Conservation (phyloP, 306 rosid genomes). For the Hippophae gyantsensis region DNA sequence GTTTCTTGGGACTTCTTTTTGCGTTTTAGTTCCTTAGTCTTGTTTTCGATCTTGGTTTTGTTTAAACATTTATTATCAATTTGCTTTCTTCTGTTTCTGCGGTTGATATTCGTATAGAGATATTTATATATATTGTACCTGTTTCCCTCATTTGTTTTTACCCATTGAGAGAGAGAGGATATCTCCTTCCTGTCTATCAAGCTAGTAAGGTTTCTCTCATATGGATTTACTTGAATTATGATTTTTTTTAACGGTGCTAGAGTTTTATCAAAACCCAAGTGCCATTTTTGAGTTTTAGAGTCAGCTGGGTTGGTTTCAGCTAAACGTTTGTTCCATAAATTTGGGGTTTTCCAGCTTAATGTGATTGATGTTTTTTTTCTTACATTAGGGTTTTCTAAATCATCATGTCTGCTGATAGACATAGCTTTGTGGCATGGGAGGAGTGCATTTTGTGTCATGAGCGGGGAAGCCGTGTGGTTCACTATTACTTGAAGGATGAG, state of each 20-base stretch:
- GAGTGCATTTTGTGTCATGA: constrained; percentile 61
- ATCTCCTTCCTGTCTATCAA: background rate
- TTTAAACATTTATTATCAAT: too few relatives aligned
- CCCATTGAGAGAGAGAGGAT: too few relatives aligned
- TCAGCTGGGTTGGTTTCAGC: constrained; percentile 21
- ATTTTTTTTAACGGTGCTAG: constrained; percentile 7
- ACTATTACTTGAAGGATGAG: constrained; percentile 52
- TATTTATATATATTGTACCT: too few relatives aligned
- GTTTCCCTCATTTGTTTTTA: too few relatives aligned
- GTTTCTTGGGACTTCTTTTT: constrained; percentile 3
- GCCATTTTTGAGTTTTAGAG: constrained; percentile 1
- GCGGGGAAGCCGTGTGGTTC: constrained; percentile 68
- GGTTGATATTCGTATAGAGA: too few relatives aligned
- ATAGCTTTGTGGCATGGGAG: constrained; percentile 64
- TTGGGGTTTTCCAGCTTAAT: constrained; percentile 20
- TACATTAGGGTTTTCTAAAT: background rate
- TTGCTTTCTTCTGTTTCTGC: too few relatives aligned
- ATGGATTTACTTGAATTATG: constrained; percentile 7
- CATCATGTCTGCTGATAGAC: constrained; percentile 31
- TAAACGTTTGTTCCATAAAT: constrained; percentile 1
- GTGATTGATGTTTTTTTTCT: background rate
- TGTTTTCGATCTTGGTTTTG: too few relatives aligned
- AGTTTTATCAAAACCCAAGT: constrained; percentile 8
- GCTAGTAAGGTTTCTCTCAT: background rate
- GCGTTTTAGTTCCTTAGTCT: background rate